These are phyloP conservation scores for Hyaloscypha bicolor DNA, from an alignment of 495 filamentous ascomycete genomes.

Conservation along the genomic window DNA sequence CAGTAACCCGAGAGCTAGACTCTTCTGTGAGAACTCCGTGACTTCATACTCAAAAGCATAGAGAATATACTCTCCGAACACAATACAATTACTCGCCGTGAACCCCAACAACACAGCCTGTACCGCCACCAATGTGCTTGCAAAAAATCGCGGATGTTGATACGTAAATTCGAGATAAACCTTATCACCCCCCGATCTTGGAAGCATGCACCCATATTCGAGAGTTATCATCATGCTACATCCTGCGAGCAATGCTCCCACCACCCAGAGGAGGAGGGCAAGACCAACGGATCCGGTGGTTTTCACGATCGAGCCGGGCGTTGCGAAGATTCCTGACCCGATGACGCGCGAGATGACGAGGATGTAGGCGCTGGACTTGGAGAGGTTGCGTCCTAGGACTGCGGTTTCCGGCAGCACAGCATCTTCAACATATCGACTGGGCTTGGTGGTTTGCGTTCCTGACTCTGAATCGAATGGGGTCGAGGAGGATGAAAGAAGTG, in stretches of 20 bases:
- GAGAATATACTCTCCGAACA: conserved; percentile 71
- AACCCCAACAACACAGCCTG: conserved; percentile 72
- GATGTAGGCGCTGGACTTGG: conserved; percentile 71
- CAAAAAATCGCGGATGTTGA: conserved; percentile 66
- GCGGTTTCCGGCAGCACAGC: conserved; percentile 67
- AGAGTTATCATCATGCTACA: conserved; percentile 63
- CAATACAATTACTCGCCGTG: conserved; percentile 68
- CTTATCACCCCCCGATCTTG: conserved; percentile 70
- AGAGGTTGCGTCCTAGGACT: conserved; percentile 61
- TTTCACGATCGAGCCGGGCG: conserved; percentile 67
- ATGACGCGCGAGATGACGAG: conserved; percentile 77
- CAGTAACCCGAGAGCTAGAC: conserved; percentile 63
- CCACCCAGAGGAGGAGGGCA: conserved; percentile 63
- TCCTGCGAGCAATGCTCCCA: conserved; percentile 60
- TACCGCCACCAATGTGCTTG: conserved; percentile 66
- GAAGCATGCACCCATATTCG: conserved; percentile 75
- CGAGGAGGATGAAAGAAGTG: conserved; percentile 9
- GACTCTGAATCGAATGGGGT: background rate
- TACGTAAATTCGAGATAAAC: conserved; percentile 81
- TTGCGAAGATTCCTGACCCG: conserved; percentile 76
- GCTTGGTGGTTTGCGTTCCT: conserved; percentile 11
- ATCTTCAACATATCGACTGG: conserved; percentile 45
- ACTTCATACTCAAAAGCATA: conserved; percentile 59
- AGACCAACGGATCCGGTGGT: conserved; percentile 70
- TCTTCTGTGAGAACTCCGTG: conserved; percentile 54